phyloP scores from a whole-genome alignment of 176 grass and related monocot genomes.

The Oryza meridionalis region DNA sequence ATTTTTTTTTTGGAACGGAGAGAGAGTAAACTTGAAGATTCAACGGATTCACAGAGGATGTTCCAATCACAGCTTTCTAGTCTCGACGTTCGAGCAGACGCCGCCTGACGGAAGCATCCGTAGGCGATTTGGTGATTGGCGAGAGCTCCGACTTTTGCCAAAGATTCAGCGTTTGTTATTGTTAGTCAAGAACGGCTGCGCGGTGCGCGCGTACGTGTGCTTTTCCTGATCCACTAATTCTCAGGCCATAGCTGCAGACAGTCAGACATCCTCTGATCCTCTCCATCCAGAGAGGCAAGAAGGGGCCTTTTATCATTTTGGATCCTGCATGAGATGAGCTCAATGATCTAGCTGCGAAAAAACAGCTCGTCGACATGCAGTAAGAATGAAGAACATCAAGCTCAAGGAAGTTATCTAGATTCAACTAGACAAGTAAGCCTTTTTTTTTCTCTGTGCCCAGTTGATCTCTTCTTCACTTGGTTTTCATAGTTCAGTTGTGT shows the following conservation, averaged over 20 bases:
- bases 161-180: neutral
- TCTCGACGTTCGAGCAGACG: neutral
- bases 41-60: neutral
- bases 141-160: neutral
- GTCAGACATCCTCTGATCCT: neutral
- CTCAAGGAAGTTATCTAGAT: neutral
- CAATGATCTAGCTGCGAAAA: neutral
- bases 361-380: too few relatives aligned
- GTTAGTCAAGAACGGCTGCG: constrained; percentile 30
- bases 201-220: neutral
- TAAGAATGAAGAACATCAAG: neutral
- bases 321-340: neutral
- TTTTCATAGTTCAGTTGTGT: neutral
- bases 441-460: too few relatives aligned
- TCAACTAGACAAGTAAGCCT: neutral
- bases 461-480: neutral
- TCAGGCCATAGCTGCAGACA: neutral
- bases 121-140: neutral
- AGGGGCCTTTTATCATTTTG: neutral
- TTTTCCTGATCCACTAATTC: neutral
- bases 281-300: too few relatives aligned
- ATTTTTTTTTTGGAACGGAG: too few relatives aligned
- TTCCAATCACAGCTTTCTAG: neutral
- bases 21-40: neutral
- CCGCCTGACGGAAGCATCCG: too few relatives aligned